Evolutionary conservation across 208 protist genomes (phyloP), one percentile per base, ranked within the genome.

Genomic region (Crithidia expoeki): DNA sequence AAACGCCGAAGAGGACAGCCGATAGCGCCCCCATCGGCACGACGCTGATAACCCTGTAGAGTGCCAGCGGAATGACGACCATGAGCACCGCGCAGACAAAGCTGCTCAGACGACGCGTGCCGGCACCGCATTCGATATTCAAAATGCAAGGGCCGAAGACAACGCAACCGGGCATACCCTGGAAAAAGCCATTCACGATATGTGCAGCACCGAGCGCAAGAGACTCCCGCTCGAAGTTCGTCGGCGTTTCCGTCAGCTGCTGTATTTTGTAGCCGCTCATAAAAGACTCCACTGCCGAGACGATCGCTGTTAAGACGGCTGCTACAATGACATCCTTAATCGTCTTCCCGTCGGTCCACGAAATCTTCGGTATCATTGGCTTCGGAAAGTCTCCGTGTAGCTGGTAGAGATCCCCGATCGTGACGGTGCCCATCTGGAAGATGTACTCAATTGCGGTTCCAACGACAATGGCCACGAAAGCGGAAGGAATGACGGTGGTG

Each of bases 171-270:
- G 82, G 33, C 78, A 81, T 87, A 53, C 77, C 82, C 28, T 79
- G 71, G 44, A 87, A 87, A 52, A 87, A 87, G 53, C 82, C 82
- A 61, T 83, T 87, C 27, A 87, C 64, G 40, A 87, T 83, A 72
- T 84, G 77, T 19, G 77, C 82, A 11, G 70, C 70, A 0, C 82
- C 82, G 25, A 84, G 72, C 44, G 72, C 73, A 23, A 83, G 70
- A 14, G 78, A 63, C 77, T 87, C 82, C 23, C 82, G 74, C 65
- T 87, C 78, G 60, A 87, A 84, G 72, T 84, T 87, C 7, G 77
- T 84, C 40, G 78, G 74, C 49, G 73, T 87, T 61, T 87, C 78
- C 27, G 77, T 87, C 53, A 84, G 68, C 63, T 87, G 77, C 57
- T 79, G 69, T 27, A 87, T 83, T 42, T 84, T 84, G 74, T 80